Evolutionary conservation across 1,284 basidiomycete species (phyloP), one percentile per base, ranked within the genome.

Genomic region (Puccinia hordei): DNA sequence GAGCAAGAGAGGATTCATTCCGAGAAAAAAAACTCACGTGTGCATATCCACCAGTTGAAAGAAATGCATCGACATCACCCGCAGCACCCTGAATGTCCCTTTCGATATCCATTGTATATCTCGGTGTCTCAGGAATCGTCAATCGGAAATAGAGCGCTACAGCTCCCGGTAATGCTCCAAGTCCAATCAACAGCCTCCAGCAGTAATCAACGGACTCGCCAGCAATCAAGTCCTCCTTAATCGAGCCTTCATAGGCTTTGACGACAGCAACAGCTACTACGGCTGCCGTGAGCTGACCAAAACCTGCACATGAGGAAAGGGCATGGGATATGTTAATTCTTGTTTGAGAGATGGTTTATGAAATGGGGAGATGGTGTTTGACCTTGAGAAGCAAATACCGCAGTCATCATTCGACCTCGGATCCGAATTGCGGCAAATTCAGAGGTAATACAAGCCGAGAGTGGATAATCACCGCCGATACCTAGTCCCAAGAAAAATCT

Each of bases 91-190:
- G 87, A 82, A 93, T 88, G 86, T 94, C 92, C 81, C 92, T 90
- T 87, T 94, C 92, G 83, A 94, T 90, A 87, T 94, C 93, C 90
- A 94, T 92, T 81, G 92, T 94, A 88, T 92, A 95, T 83, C 93
- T 92, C 51, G 92, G 84, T 19, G 88, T 88, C 84, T 88, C 88
- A 81, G 87, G 86, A 82, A 87, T 87, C 51, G 87, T 86, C 66
- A 86, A 84, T 75, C 86, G 87, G 87, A 88, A 88, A 86, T 88
- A 89, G 72, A 87, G 85, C n/a, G 87, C 87, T 57, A 86, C 83
- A 81, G 82, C 82, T 27, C 85, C 87, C 66, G 87, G 87, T 38
- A 88, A 86, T 82, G 84, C 85, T 44, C 87, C 87, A 68, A 88
- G 80, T 82, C 88, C 88, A 82, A 88, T 87, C 81, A 88, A 81